Base-by-base conservation (phyloP, 1,139 yeast species). In the Candida mesenterica region DNA sequence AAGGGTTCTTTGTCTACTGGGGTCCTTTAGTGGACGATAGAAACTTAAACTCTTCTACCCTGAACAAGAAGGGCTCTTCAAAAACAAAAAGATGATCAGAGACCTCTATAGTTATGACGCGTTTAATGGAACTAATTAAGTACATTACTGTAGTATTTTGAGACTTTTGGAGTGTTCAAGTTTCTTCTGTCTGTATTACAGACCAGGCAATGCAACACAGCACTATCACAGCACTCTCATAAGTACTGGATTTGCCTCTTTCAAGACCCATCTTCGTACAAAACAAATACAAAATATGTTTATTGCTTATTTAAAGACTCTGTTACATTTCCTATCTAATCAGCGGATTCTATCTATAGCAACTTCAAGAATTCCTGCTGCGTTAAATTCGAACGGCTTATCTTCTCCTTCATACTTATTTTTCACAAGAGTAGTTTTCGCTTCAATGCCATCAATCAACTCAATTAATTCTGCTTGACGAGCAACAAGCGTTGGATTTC, bases 1-100 rank as follows among this genome's bases (percentile, higher is more conserved):
- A 92, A 53, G 98, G 98, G 2, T 94, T 92, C 58, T 94, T 92
- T 52, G 97, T 94, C 1, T 94, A 82, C 57, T 87, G 90, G 69
- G 99, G 99, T 0, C 95, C 96, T 4, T 67, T 94, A 42, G 81
- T 85, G 22, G 92, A 84, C 39, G 94, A 84, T 45, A 45, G 71
- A 38, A 40, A 30, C 28, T 31, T 15, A 17, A 19, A 19, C 9
- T 6, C 22, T 6, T 19, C 43, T 19, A 38, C 48, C 8, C 22
- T 20, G 30, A 34, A 33, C 34, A 32, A 16, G 27, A 39, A 39
- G 31, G 28, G 28, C 4, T 12, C 17, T 5, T 25, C 28, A 14
- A 25, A 25, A 14, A 17, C 28, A 25, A 25, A 17, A 25, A 25
- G 17, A 13, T 13, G 26, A 10, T 7, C n/a, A n/a, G n/a, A n/a